Evolutionary conservation across 164 flowering plant genomes (phyloP), one percentile per base, ranked within the genome.

Genomic region (Nymphaea colorata): DNA sequence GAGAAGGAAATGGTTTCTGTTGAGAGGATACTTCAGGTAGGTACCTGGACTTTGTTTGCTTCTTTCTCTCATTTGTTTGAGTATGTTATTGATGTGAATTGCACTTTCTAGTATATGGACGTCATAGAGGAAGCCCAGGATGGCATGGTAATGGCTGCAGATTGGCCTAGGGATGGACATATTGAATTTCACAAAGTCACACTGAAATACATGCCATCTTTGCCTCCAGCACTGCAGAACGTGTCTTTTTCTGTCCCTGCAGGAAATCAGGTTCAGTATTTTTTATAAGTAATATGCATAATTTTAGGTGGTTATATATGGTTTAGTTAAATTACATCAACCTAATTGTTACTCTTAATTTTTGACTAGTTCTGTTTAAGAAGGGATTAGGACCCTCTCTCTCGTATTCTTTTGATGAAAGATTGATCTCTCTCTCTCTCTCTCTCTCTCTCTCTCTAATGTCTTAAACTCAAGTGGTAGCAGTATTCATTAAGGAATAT

Each of bases 1-100:
- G 99, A 94, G 74, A 94, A 94, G 80, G 99, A 94, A 81, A 89
- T 94, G 97, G 96, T 94, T 79, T 82, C 97, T 59, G 77, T 94
- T 70, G 99, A 94, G 76, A 84, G 97, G 77, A 87, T 83, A 62
- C 85, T 90, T 69, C 87, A 91, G 91, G 98, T 86, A 79, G 15
- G 44, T 62, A 47, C 17, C 62, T 15, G 14, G 61, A 12, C 16
- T 66, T 59, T 65, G 41, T 57, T 14, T 45, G 17, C 47, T 65
- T 44, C 16, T 36, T 45, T 41, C 8, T 12, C 42, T 65, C 59
- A 61, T 6, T 61, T 61, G 16, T 36, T 6, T 36, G 41, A 61
- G 25, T 61, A 61, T 61, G 5, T 11, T 7, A n/a, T 11, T n/a
- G 6, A 61, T 61, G n/a, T n/a, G 25, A 61, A 61, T 6, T 3